Base-by-base conservation (phyloP, 1,284 basidiomycete species). In the Pterulicium gracile region DNA sequence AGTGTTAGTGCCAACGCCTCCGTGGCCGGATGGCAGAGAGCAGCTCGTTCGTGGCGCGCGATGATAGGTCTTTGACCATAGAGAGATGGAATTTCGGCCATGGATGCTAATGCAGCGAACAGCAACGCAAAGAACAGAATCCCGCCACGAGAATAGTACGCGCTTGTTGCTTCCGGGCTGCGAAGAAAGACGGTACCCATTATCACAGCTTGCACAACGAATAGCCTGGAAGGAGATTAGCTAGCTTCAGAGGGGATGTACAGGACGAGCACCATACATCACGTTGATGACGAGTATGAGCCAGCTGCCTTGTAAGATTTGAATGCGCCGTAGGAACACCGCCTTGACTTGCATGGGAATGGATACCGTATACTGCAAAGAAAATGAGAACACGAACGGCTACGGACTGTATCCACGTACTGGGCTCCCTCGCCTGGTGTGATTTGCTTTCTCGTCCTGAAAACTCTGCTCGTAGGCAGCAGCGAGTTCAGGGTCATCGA, bases 201-300 rank as follows among this genome's bases (percentile, higher is more conserved):
- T 53, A 90, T 84, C 47, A 89, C 57, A 5, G 71, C 82, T 61
- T 87, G 81, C 36, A 80, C 55, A n/a, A 80, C 52, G 53, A 73
- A 81, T 3, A 72, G 46, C 58, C 67, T 75, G 22, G 42, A 53
- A 40, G 24, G n/a, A 36, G 24, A 12, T 36, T 34, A 24, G 32
- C 24, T n/a, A n/a, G n/a, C n/a, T n/a, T n/a, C n/a, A n/a, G n/a
- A n/a, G n/a, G n/a, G n/a, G n/a, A n/a, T n/a, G n/a, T n/a, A n/a
- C n/a, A n/a, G n/a, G n/a, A n/a, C n/a, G n/a, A n/a, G n/a, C n/a
- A n/a, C 32, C 44, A 20, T 42, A 62, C 60, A 49, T 47, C 5
- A 48, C 3, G 2, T 52, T 55, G 14, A 62, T 52, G 21, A 55
- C 44, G 18, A 55, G 47, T 10, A 69, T 60, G 2, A 57, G 51